Evolutionary conservation across 2,329 filamentous ascomycete species (phyloP).

Genomic region (Tothia fuscella): DNA sequence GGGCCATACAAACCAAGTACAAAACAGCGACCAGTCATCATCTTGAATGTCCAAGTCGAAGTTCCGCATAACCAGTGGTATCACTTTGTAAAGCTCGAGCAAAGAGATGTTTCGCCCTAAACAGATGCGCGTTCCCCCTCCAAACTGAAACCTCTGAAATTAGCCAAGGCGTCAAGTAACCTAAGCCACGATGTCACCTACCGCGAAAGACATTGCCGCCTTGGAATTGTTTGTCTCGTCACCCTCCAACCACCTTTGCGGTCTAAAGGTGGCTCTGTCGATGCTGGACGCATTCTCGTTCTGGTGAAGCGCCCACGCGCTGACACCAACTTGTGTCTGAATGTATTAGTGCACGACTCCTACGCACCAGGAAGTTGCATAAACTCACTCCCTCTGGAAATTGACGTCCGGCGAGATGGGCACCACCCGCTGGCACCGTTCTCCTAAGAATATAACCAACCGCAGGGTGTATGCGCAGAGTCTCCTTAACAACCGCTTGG

Average conservation of each 20-base stretch:
- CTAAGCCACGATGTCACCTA: too few species aligned
- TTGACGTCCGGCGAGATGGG: neutral
- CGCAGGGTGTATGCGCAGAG: neutral
- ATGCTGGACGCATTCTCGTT: neutral
- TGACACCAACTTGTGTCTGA: neutral
- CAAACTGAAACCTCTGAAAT: neutral
- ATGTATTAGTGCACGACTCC: too few species aligned
- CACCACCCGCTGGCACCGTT: neutral
- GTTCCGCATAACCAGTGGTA: neutral
- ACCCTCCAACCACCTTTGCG: neutral
- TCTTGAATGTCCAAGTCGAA: neutral
- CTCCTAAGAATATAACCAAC: neutral
- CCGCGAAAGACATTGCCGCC: too few species aligned
- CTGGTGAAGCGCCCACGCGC: neutral
- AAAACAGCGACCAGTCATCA: neutral
- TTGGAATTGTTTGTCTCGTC: too few species aligned
- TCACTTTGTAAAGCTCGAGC: neutral
- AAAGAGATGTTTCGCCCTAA: neutral
- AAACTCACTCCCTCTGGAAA: neutral
- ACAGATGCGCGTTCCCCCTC: neutral
- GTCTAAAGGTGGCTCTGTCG: neutral
- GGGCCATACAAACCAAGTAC: neutral
- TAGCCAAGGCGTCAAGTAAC: too few species aligned
- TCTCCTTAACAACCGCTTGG: neutral
- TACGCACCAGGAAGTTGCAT: neutral